Conservation (phyloP, 2,329 filamentous ascomycete genomes). For the Salinomyces thailandicus region DNA sequence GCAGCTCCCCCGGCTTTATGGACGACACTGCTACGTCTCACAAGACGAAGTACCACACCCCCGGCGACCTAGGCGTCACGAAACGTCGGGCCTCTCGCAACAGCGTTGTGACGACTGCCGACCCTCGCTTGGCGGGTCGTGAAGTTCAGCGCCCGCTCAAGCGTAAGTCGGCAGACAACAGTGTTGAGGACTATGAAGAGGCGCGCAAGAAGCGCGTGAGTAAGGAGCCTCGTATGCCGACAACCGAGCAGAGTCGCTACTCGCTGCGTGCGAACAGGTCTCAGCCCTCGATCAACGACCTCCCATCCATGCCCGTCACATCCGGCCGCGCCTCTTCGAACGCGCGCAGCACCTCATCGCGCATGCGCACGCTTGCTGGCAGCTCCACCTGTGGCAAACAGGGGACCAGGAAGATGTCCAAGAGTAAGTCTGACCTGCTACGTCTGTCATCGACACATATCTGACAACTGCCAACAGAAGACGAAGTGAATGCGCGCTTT, state of each 20-base stretch:
- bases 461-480: conserved; percentile 7
- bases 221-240: background rate
- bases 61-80: conserved; percentile 1
- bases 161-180: conserved; percentile 14
- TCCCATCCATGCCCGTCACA: conserved; percentile 2
- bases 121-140: conserved; percentile 7
- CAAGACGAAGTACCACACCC: conserved; percentile 4
- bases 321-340: background rate
- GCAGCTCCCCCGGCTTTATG: conserved; percentile 19
- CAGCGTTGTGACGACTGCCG: conserved; percentile 1
- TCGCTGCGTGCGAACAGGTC: conserved; percentile 1
- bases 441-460: background rate
- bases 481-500: conserved; percentile 17
- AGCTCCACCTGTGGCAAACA: conserved; percentile 6
- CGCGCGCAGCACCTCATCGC: conserved; percentile 1
- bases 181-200: conserved; percentile 12
- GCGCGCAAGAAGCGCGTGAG: conserved; percentile 13
- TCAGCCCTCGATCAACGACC: conserved; percentile 7
- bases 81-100: conserved; percentile 5
- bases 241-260: conserved; percentile 1
- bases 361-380: conserved; percentile 10
- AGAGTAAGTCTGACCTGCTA: conserved; percentile 8
- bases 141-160: conserved; percentile 5
- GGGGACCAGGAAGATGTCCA: conserved; percentile 11
- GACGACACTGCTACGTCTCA: conserved; percentile 2